Base-by-base conservation (phyloP, 192 early-diverging fungal genomes). In the Dispira simplex region DNA sequence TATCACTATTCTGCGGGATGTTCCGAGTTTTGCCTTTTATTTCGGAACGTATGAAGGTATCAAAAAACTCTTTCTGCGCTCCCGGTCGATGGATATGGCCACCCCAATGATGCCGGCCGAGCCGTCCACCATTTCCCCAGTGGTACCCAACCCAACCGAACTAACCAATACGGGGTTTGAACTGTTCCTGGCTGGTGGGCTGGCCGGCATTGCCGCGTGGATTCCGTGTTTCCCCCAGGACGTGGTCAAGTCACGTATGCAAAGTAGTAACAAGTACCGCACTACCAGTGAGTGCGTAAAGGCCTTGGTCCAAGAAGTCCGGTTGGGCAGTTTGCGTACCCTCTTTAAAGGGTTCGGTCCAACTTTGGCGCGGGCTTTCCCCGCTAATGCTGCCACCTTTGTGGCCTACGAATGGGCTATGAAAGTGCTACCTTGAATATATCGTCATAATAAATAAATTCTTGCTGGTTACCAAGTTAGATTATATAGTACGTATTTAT, bases 311-410 rank as follows among this genome's bases (percentile, higher is more conserved):
- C 70, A 63, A 71, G 75, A 66, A 46, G 67, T 67, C 1, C 67
- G 62, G 57, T 65, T 66, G 26, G 67, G 68, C 46, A 68, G 68
- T 48, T 71, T 70, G 70, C 72, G 72, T 20, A 68, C 71, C n/a
- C 63, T 73, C 46, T 77, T 77, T 70, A 71, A 71, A 21, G 75
- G 75, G 32, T 77, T 77, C 65, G 75, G 70, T 10, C 75, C 75
- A 11, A 77, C 75, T 11, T 71, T 77, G 28, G 78, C 76, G 3
- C 67, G 82, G 63, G 82, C 81, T 26, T 82, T 82, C 73, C 81
- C 81, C 25, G 82, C 82, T n/a, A 85, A 85, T 59, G 84, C 84
- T 18, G 84, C 82, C 18, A 85, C 82, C 1, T 85, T 85, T 66
- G 77, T 84, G 12, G 78, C 79, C 46, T 85, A 84, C 63, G 82